Percentiles rank a stretch among this genome's conserved stretches.
phyloP scores from a whole-genome alignment of 2,329 filamentous ascomycete species.

The Pseudocercospora fijiensis region DNA sequence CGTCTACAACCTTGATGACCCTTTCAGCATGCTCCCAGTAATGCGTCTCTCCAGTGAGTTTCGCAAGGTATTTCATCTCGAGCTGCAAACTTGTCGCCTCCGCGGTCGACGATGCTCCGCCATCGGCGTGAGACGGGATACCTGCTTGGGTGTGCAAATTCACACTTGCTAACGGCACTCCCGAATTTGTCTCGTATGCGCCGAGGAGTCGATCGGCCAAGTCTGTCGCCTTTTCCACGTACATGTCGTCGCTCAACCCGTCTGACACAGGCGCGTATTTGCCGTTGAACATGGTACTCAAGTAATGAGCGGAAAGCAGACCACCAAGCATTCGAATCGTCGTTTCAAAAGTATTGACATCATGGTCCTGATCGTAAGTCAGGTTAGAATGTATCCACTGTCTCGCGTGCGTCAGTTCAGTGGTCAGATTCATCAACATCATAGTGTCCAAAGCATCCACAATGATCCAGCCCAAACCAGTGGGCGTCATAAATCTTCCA shows the following conservation, averaged over 20 bases:
- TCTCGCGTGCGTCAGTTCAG: slow-evolving; percentile 76
- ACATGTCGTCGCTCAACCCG: slow-evolving; percentile 79
- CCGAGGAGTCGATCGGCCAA: slow-evolving; percentile 82
- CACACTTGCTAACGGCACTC: slow-evolving; percentile 86
- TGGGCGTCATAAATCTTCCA: slow-evolving; percentile 78
- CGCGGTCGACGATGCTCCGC: slow-evolving; percentile 86
- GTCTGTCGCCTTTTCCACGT: slow-evolving; percentile 93
- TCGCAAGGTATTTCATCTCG: slow-evolving; percentile 95
- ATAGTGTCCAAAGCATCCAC: slow-evolving; percentile 93
- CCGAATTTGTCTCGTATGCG: slow-evolving; percentile 83
- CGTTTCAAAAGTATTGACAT: slow-evolving; percentile 97
- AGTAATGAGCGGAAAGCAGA: slow-evolving; percentile 86
- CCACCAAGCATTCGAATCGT: slow-evolving; percentile 97
- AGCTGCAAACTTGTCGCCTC: slow-evolving; percentile 91
- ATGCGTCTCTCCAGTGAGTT: slow-evolving; percentile 84
- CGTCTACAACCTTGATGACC: slow-evolving; percentile 87
- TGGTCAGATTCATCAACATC: slow-evolving; percentile 97
- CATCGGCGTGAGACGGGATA: slow-evolving; percentile 77
- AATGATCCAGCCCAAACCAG: slow-evolving; percentile 96
- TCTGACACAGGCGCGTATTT: slow-evolving; percentile 70
- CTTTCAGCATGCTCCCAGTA: slow-evolving; percentile 93
- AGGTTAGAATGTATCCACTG: slow-evolving; percentile 83
- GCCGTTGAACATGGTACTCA: slow-evolving; percentile 73
- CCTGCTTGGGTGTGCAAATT: slow-evolving; percentile 77
- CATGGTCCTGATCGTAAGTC: slow-evolving; percentile 86